phyloP scores from a whole-genome alignment of 2,329 filamentous ascomycete species.

The Alternaria gaisen region DNA sequence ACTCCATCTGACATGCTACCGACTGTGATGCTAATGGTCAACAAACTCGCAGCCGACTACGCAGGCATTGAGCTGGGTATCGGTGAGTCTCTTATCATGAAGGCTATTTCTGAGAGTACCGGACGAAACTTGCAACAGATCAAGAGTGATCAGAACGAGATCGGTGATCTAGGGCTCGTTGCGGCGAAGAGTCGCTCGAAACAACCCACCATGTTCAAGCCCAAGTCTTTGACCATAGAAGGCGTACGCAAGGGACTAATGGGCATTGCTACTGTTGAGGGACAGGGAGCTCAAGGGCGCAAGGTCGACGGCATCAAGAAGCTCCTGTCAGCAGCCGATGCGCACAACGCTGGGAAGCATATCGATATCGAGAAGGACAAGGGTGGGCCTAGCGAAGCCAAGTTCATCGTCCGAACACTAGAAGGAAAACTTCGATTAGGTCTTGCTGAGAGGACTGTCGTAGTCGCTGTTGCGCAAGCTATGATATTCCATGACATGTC shows the following conservation, averaged over 20 bases:
- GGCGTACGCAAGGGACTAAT: slow-evolving; percentile 90
- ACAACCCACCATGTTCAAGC: slow-evolving; percentile 98
- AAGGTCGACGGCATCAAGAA: slow-evolving; percentile 98
- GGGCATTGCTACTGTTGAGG: slow-evolving; percentile 84
- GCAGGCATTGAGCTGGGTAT: slow-evolving; percentile 97
- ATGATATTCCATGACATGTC: slow-evolving; percentile 83
- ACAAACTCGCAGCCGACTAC: slow-evolving; percentile 96
- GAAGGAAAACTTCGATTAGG: slow-evolving; percentile 94
- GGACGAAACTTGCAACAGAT: slow-evolving; percentile 88
- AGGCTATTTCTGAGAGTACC: slow-evolving; percentile 93
- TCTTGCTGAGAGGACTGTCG: slow-evolving; percentile 88
- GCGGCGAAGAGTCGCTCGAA: slow-evolving; percentile 95
- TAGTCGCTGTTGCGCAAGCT: slow-evolving; percentile 89
- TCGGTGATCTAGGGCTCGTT: slow-evolving; percentile 92
- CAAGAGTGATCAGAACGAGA: slow-evolving; percentile 94
- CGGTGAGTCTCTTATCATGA: slow-evolving; percentile 98
- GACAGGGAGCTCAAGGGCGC: slow-evolving; percentile 85
- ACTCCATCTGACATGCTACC: slow-evolving; percentile 88
- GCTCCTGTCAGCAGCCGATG: slow-evolving; percentile 87
- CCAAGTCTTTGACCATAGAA: slow-evolving; percentile 84
- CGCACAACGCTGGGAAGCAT: slow-evolving; percentile 68
- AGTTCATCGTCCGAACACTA: slow-evolving; percentile 89
- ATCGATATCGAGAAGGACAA: slow-evolving; percentile 92
- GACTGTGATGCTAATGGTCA: slow-evolving; percentile 94
- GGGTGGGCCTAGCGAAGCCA: slow-evolving; percentile 92